Percentiles rank a stretch among this genome's conserved stretches.
Conservation (phyloP, 352 stramenopile genomes). For the Thraustotheca clavata region DNA sequence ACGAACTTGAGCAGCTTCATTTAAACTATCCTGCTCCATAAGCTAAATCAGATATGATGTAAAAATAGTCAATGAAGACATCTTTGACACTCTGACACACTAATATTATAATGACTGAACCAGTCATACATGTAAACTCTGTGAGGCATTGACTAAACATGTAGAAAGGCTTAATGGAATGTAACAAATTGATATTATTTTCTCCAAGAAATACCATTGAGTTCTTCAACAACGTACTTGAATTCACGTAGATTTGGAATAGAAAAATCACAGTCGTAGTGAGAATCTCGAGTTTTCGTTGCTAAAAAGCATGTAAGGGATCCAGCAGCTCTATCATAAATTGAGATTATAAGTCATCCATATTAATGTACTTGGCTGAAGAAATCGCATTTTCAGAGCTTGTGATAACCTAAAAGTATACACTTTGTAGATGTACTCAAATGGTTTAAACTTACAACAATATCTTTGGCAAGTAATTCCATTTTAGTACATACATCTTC, state of each 20-base stretch:
- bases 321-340: not conserved
- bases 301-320: conserved; percentile 14
- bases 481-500: not conserved
- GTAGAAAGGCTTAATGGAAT: no score
- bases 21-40: no score
- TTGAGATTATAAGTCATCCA: not conserved
- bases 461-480: conserved; percentile 9
- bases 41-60: no score
- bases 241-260: conserved; percentile 20
- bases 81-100: no score
- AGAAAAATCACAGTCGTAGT: conserved; percentile 20
- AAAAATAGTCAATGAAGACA: no score
- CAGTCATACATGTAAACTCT: no score
- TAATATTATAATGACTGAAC: no score
- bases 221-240: conserved; percentile 21
- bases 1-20: conserved; percentile 11
- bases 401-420: not conserved
- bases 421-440: not conserved
- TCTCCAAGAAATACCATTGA: conserved; percentile 19
- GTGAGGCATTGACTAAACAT: no score
- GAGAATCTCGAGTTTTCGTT: not conserved
- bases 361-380: conserved; percentile 11
- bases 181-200: conserved; percentile 4
- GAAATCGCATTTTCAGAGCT: conserved; percentile 11
- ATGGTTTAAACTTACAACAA: not conserved